Evolutionary conservation across 75 land plant species (phyloP).

Genomic region (Sequoia sempervirens): DNA sequence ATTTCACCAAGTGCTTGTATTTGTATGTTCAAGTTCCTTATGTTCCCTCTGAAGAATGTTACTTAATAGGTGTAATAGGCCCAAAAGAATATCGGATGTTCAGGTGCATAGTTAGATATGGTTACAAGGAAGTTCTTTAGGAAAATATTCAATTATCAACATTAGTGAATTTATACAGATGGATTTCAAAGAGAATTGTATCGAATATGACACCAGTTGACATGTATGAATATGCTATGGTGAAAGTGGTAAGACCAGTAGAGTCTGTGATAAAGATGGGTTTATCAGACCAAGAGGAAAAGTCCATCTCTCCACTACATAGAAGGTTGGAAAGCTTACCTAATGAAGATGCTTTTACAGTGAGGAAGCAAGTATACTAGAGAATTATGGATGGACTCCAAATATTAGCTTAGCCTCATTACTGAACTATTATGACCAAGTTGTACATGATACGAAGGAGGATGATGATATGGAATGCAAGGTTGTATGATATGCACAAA

Average conservation of each 20-base stretch:
- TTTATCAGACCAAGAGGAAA: not conserved
- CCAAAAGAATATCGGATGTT: too few relatives aligned
- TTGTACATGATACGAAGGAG: constrained; percentile 71
- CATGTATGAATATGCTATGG: constrained; percentile 57
- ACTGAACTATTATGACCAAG: constrained; percentile 79
- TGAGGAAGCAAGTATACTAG: constrained; percentile 61
- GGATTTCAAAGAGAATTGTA: constrained; percentile 48
- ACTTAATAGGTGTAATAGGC: too few relatives aligned
- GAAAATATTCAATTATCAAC: too few relatives aligned
- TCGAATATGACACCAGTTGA: constrained; percentile 32
- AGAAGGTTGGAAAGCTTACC: too few relatives aligned
- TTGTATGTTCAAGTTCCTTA: constrained; percentile 61
- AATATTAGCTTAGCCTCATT: constrained; percentile 73
- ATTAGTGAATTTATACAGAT: too few relatives aligned
- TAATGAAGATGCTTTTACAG: too few relatives aligned
- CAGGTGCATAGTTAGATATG: constrained; percentile 18
- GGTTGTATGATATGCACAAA: too few relatives aligned
- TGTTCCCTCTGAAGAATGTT: too few relatives aligned
- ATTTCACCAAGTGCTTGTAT: constrained; percentile 51
- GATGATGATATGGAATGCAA: constrained; percentile 47
- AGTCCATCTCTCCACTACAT: not conserved
- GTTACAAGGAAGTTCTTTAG: too few relatives aligned
- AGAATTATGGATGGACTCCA: constrained; percentile 80
- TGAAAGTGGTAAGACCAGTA: constrained; percentile 55
- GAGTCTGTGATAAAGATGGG: constrained; percentile 10